Evolutionary conservation across 225 moss, liverwort and hornwort species (phyloP).

Genomic region (Antitrichia curtipendula): DNA sequence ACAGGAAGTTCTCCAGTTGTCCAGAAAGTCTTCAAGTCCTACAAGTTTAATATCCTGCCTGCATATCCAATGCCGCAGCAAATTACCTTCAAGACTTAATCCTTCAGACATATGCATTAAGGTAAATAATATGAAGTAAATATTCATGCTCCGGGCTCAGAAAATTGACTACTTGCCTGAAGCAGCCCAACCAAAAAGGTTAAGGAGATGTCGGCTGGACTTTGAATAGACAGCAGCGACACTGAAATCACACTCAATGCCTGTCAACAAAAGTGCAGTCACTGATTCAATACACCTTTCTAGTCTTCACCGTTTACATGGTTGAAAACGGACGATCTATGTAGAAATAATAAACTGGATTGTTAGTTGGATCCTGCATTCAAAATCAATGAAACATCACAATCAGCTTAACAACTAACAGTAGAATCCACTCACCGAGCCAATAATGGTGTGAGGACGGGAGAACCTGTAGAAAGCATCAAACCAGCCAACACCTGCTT

Average conservation of each 20-base stretch:
- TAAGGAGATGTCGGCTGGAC: conserved; percentile 47
- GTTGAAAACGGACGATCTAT: neutral
- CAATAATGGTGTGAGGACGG: conserved; percentile 81
- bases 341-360: neutral
- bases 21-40: neutral
- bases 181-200: conserved; percentile 61
- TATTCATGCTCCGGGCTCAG: neutral
- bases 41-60: neutral
- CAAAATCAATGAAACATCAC: neutral
- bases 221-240: conserved; percentile 61
- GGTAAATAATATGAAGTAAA: neutral
- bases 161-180: conserved; percentile 26
- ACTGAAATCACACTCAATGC: conserved; percentile 68
- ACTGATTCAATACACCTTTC: neutral
- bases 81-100: neutral
- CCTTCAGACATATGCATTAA: neutral
- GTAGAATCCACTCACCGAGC: conserved; percentile 33
- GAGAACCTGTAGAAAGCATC: conserved; percentile 77
- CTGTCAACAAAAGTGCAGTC: conserved; percentile 2
- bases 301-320: neutral
- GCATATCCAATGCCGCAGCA: neutral
- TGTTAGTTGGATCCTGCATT: neutral
- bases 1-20: neutral
- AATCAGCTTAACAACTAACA: neutral
- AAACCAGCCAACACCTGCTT: conserved; percentile 51